A percentile compares a stretch with the other conserved stretches of the same genome.
phyloP scores from a whole-genome alignment of 306 rosid species.

The Calophaca sinica region DNA sequence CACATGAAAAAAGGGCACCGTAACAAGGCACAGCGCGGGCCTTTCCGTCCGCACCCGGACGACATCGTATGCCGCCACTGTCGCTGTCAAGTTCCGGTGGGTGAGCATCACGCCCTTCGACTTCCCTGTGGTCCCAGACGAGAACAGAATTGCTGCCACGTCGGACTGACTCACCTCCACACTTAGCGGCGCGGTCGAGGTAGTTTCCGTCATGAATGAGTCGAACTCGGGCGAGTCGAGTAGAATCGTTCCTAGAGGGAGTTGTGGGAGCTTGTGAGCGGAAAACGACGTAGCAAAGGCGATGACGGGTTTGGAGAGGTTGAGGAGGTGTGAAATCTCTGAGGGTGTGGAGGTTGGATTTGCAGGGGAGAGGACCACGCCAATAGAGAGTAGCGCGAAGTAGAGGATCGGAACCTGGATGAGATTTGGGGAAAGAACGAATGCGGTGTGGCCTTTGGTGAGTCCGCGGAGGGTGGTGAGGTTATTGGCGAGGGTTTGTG shows the following conservation, averaged over 20 bases:
- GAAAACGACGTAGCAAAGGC: constrained; percentile 54
- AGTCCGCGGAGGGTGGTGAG: constrained; percentile 50
- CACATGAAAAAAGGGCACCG: constrained; percentile 63
- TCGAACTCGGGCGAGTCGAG: constrained; percentile 67
- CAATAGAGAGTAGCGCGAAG: constrained; percentile 66
- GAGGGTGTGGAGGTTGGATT: constrained; percentile 58
- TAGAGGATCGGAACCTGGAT: constrained; percentile 58
- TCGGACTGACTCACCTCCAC: constrained; percentile 58
- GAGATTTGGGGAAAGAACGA: constrained; percentile 56
- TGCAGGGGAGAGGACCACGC: constrained; percentile 61
- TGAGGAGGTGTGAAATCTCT: constrained; percentile 44
- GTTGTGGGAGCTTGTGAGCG: background rate
- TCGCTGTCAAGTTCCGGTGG: constrained; percentile 56
- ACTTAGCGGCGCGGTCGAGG: background rate
- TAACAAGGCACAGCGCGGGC: constrained; percentile 49
- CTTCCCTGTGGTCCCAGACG: constrained; percentile 69
- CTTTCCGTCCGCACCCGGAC: constrained; percentile 16
- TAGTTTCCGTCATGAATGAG: constrained; percentile 15
- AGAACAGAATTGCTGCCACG: constrained; percentile 59
- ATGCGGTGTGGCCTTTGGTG: constrained; percentile 57
- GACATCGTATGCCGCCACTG: constrained; percentile 28
- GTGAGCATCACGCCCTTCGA: constrained; percentile 64
- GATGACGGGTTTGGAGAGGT: constrained; percentile 49
- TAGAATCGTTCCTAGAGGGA: constrained; percentile 32
- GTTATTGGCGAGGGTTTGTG: constrained; percentile 52